Evolutionary conservation across 108 stramenopile species (phyloP).

Genomic region (Ochromonas danica): DNA sequence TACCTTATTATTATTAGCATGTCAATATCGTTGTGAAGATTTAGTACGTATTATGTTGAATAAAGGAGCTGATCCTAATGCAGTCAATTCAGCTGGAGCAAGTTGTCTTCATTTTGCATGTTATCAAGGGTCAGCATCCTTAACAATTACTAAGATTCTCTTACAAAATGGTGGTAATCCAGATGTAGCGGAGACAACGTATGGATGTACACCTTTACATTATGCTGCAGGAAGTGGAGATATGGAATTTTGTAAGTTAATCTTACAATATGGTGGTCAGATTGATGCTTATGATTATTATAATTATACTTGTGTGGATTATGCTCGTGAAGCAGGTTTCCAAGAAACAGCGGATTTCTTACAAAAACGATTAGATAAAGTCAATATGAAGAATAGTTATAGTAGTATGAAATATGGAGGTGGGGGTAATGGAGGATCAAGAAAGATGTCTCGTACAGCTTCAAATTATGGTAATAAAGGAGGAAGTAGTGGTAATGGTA

Average conservation of each 20-base stretch:
- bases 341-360: slow-evolving; percentile 38
- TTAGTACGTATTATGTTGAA: slow-evolving; percentile 48
- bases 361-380: slow-evolving; percentile 37
- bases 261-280: slow-evolving; percentile 46
- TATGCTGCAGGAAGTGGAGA: slow-evolving; percentile 49
- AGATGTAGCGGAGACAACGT: slow-evolving; percentile 48
- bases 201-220: slow-evolving; percentile 51
- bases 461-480: too few relatives aligned
- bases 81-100: slow-evolving; percentile 43
- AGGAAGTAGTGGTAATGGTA: background rate
- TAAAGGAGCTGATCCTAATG: slow-evolving; percentile 47
- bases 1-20: slow-evolving; percentile 51
- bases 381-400: slow-evolving; percentile 3
- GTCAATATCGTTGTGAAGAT: slow-evolving; percentile 53
- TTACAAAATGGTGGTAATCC: slow-evolving; percentile 48
- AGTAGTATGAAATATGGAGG: slow-evolving; percentile 25
- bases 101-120: slow-evolving; percentile 47
- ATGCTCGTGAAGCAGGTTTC: slow-evolving; percentile 48
- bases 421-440: background rate
- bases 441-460: too few relatives aligned
- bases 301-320: slow-evolving; percentile 54
- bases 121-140: slow-evolving; percentile 43
- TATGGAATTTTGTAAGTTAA: slow-evolving; percentile 40
- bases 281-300: slow-evolving; percentile 47
- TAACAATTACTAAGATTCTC: slow-evolving; percentile 44